A percentile compares a stretch with the other conserved stretches of the same genome.
These are phyloP conservation scores for Metschnikowia vanudenii DNA, from an alignment of 805 yeast genomes.

Conservation along the genomic window DNA sequence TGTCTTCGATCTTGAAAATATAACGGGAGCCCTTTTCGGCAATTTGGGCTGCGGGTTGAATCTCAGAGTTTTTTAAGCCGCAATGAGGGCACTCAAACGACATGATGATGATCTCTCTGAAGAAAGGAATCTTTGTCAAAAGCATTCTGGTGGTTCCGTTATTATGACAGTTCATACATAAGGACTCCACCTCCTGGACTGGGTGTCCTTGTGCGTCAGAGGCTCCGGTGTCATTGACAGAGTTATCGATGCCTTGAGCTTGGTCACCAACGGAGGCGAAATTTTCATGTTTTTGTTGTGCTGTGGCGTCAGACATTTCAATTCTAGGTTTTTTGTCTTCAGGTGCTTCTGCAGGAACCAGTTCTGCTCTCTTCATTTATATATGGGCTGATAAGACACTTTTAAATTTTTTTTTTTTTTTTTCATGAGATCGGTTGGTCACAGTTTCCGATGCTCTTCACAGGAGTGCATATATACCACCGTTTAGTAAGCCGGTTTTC, in stretches of 20 bases:
- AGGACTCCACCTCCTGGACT: slow-evolving; percentile 90
- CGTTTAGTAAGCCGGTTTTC: slow-evolving; percentile 9
- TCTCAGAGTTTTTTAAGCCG: slow-evolving; percentile 83
- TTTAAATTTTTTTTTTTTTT: slow-evolving; percentile 8
- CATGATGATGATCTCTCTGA: slow-evolving; percentile 88
- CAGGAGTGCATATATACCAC: slow-evolving; percentile 9
- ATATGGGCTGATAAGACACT: neutral
- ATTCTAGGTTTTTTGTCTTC: slow-evolving; percentile 19
- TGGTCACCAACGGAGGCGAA: slow-evolving; percentile 31
- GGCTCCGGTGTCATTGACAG: slow-evolving; percentile 60
- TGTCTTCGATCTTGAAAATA: slow-evolving; percentile 61
- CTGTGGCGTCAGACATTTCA: slow-evolving; percentile 10
- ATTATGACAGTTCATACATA: slow-evolving; percentile 94
- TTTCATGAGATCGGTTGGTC: neutral
- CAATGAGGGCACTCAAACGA: slow-evolving; percentile 96
- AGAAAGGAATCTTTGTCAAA: slow-evolving; percentile 86
- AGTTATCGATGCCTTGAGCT: slow-evolving; percentile 39
- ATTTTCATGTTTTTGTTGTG: slow-evolving; percentile 11
- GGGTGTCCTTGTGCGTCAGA: slow-evolving; percentile 91
- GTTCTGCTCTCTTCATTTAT: slow-evolving; percentile 17
- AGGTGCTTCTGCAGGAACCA: slow-evolving; percentile 14
- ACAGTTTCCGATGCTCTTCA: slow-evolving; percentile 10
- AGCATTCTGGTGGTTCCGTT: slow-evolving; percentile 81
- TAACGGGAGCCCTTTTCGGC: slow-evolving; percentile 85
- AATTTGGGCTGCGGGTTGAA: slow-evolving; percentile 92